Base-by-base conservation (phyloP, 495 filamentous ascomycete species). In the Aspergillus funiculosus region DNA sequence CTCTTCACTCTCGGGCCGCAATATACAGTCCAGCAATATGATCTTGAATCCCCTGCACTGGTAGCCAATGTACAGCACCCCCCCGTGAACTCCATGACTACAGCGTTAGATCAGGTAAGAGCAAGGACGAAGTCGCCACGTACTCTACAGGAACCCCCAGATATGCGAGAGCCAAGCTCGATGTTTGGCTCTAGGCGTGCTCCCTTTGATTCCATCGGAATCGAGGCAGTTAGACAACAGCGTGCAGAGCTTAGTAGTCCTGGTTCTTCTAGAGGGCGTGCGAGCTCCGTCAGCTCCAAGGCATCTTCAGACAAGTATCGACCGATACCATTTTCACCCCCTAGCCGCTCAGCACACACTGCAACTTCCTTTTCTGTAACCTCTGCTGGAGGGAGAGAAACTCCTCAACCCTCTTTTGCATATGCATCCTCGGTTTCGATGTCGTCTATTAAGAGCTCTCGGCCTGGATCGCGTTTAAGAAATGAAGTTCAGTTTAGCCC, bases 1-100 rank as follows among this genome's bases (percentile, higher is more conserved):
- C 72, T 98, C 10, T 98, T 98, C 68, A 97, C 91, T 2, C 68
- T 97, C 14, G 87, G 89, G 5, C 82, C 85, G 14, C 87, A 90
- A 51, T 77, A 90, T 59, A 89, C 85, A 15, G 83, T 94, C 20
- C 94, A 96, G 56, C 92, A 98, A 62, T 97, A 92, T 62, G 88
- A 95, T 59, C 68, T 96, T 30, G 94, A 91, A 46, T 84, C 82
- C 18, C 85, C 88, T 14, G 73, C 76, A 47, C 75, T 95, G 70
- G 83, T 91, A 6, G 80, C 81, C 26, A 90, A 86, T 60, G 81
- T 90, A 18, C 88, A 94, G 49, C 89, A 95, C 63, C 74, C 78
- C 30, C 86, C 89, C 5, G 76, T 82, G 41, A 73, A 81, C 6
- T 71, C 85, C 14, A 83, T 88, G 38, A 82, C 91, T 11, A 82